Percentiles rank a stretch among this genome's conserved stretches.
These are phyloP conservation scores for Mycena indigotica DNA, from an alignment of 768 basidiomycete genomes.

Conservation along the genomic window DNA sequence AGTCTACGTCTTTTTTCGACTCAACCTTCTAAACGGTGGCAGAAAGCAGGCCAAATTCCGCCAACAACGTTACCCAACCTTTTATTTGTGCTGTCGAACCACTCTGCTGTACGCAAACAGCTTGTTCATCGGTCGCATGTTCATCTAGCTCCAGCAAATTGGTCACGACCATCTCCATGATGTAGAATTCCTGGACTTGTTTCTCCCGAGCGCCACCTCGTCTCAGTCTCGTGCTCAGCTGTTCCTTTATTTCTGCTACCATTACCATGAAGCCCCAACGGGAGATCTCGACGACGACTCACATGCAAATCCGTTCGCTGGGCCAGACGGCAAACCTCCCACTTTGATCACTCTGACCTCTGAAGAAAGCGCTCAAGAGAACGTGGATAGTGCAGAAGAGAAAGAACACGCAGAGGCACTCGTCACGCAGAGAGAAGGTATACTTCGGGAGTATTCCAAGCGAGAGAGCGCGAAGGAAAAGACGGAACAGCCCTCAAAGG, in stretches of 20 bases:
- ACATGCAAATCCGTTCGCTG: constrained; percentile 62
- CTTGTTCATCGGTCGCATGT: neutral
- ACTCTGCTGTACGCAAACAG: constrained; percentile 48
- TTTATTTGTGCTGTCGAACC: constrained; percentile 67
- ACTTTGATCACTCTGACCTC: constrained; percentile 41
- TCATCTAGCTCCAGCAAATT: constrained; percentile 29
- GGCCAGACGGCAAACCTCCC: constrained; percentile 43
- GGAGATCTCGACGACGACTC: constrained; percentile 41
- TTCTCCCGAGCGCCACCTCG: constrained; percentile 49
- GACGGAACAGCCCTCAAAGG: constrained; percentile 10
- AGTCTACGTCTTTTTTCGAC: constrained; percentile 27
- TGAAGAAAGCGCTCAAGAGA: constrained; percentile 44
- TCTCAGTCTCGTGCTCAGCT: constrained; percentile 50
- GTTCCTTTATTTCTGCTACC: constrained; percentile 55
- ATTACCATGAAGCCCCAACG: constrained; percentile 62
- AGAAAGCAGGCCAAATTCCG: constrained; percentile 56
- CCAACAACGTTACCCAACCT: constrained; percentile 72
- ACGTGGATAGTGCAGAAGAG: constrained; percentile 50
- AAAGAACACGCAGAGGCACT: constrained; percentile 41
- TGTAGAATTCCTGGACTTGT: constrained; percentile 53
- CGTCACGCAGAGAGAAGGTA: constrained; percentile 40
- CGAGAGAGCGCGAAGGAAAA: constrained; percentile 29
- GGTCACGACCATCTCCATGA: constrained; percentile 35
- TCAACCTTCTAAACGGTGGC: constrained; percentile 15
- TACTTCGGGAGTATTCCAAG: constrained; percentile 34